Base-by-base conservation (phyloP, 1,284 basidiomycete species). In the Ganoderma resinaceum region DNA sequence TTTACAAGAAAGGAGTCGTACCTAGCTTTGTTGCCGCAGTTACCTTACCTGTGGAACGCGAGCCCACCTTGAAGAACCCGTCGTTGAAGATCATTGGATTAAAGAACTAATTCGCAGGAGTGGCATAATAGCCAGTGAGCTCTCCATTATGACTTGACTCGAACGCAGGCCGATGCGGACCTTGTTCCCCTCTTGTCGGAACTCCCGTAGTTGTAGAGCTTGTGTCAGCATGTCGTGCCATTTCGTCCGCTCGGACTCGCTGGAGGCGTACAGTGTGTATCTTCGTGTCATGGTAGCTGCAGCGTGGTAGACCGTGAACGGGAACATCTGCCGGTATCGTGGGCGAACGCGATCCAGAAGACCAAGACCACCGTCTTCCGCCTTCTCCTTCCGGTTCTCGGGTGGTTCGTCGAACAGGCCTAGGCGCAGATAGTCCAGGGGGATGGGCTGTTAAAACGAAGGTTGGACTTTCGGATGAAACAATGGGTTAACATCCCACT, bases 261-360 rank as follows among this genome's bases (percentile, higher is more conserved):
- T 88, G 20, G 81, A 72, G 0, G 91, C 88, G 75, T 89, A 93
- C 9, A 95, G 80, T 1, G 90, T 94, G 77, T 94, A 95, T 67
- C 88, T 80, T 46, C 92, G 83, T 57, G 79, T 81, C 18, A 79
- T 74, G 67, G 84, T 86, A 61, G 84, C 85, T 1, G 86, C 84
- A 0, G 89, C 89, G 70, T 95, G 93, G 76, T 88, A 92, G 70
- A 95, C 80, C 1, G 88, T 91, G 77, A 95, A 91, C 0, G 93
- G 93, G 76, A 88, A 94, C 76, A 93, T 79, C 35, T 85, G 78
- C 57, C 87, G 80, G 69, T 83, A 79, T 66, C 85, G 79, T 42
- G 81, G 82, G 70, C 88, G 83, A 58, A 91, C 80, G 60, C 81
- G 84, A 63, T 89, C 87, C 33, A 91, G 77, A n/a, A 91, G 76